Conservation (phyloP, 106 monocot species). For the Dioscorea zingiberensis region DNA sequence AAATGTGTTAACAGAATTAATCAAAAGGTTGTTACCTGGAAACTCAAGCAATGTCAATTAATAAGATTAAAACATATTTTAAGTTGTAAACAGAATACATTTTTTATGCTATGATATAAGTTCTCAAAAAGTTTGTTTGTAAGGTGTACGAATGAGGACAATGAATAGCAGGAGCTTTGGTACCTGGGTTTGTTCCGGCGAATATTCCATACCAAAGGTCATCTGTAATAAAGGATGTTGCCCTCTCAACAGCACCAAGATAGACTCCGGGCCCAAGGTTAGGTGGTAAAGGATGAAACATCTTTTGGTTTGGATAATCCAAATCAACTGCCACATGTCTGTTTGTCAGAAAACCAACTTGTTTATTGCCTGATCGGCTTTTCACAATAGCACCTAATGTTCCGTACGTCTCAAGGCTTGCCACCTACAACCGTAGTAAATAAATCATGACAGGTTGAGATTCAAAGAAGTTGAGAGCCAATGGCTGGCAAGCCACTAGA, state of each 20-base stretch:
- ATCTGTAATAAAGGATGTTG: conserved; percentile 93
- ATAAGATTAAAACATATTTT: no score
- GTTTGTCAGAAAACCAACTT: conserved; percentile 97
- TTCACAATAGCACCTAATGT: conserved; percentile 95
- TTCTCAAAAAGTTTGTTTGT: no score
- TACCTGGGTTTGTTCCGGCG: conserved; percentile 99
- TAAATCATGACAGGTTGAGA: background rate
- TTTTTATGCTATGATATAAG: no score
- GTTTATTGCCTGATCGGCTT: conserved; percentile 76
- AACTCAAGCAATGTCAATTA: no score
- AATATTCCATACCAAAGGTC: conserved; percentile 99
- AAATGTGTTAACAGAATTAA: no score
- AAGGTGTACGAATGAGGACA: no score
- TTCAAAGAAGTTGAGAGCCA: background rate
- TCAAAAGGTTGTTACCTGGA: no score
- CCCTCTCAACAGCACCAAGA: conserved; percentile 95
- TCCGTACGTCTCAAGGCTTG: conserved; percentile 91
- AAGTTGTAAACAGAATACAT: no score
- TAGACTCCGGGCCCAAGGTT: conserved; percentile 98
- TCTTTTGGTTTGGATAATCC: conserved; percentile 97
- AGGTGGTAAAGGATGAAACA: conserved; percentile 98
- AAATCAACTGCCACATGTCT: conserved; percentile 96
- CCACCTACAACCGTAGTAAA: conserved; percentile 51
- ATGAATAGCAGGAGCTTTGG: conserved; percentile 10
- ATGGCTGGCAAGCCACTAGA: no score